Percentiles rank a stretch among this genome's conserved stretches.
Evolutionary conservation across 331 rosid genomes (phyloP).

Genomic region (Telfairia occidentalis): DNA sequence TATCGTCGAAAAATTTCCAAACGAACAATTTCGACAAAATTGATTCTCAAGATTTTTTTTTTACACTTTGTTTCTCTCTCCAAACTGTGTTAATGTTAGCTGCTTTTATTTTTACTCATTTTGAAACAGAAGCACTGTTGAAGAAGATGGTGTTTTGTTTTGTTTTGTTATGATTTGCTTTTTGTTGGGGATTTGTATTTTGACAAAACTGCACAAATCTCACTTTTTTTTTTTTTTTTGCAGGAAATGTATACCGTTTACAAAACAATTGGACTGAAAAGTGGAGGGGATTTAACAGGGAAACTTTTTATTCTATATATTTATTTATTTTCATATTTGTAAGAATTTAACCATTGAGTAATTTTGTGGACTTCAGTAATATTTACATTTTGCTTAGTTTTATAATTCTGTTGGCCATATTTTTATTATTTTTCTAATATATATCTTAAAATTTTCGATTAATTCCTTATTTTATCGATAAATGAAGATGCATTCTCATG

Average conservation of each 20-base stretch:
- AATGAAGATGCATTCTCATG: too few species aligned
- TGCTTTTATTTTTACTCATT: neutral
- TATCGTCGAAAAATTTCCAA: too few species aligned
- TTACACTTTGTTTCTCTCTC: neutral
- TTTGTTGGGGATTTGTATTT: neutral
- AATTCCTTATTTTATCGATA: neutral
- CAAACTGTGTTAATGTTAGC: neutral
- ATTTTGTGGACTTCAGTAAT: too few species aligned
- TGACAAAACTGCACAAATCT: neutral
- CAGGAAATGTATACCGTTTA: neutral
- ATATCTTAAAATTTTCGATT: neutral
- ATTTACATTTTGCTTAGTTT: neutral
- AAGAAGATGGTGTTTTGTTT: neutral
- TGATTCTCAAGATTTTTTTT: too few species aligned
- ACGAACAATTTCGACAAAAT: too few species aligned
- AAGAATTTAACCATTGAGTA: too few species aligned
- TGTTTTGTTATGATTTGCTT: neutral
- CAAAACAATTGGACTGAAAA: neutral
- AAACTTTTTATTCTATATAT: too few species aligned
- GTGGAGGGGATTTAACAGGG: neutral
- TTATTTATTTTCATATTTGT: too few species aligned
- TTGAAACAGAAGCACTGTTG: neutral
- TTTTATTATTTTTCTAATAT: neutral
- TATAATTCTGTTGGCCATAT: neutral
- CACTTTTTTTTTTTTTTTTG: neutral